A percentile compares a stretch with the other conserved stretches of the same genome.
phyloP scores from a whole-genome alignment of 805 yeast species.

The Barnettozyma vustinii region DNA sequence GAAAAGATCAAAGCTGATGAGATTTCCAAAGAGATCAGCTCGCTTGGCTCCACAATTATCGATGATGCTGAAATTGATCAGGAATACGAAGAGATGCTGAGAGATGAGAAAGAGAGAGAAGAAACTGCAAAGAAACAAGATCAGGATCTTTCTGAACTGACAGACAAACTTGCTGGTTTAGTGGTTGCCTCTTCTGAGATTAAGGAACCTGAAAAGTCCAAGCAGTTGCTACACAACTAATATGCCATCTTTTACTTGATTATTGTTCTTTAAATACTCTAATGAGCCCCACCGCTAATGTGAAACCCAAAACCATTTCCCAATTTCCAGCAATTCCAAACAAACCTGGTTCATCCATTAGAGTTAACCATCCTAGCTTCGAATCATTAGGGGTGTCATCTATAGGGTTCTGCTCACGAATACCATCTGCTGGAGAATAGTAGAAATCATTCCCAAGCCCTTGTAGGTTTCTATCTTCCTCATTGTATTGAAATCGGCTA shows the following conservation, averaged over 20 bases:
- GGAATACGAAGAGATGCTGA: constrained; percentile 32
- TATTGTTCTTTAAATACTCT: constrained; percentile 23
- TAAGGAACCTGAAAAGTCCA: neutral
- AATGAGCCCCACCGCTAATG: constrained; percentile 47
- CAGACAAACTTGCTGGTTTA: constrained; percentile 23
- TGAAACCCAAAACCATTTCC: constrained; percentile 48
- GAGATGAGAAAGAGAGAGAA: constrained; percentile 5
- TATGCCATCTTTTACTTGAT: neutral
- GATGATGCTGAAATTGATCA: constrained; percentile 29
- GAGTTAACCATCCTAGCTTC: constrained; percentile 61
- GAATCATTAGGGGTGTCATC: constrained; percentile 59
- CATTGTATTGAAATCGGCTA: constrained; percentile 1
- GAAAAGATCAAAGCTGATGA: constrained; percentile 33
- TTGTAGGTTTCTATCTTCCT: constrained; percentile 1
- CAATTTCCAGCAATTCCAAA: constrained; percentile 40
- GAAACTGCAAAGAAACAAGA: constrained; percentile 1
- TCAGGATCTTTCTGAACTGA: constrained; percentile 13
- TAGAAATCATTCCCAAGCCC: constrained; percentile 10
- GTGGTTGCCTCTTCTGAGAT: constrained; percentile 19
- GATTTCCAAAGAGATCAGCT: constrained; percentile 30
- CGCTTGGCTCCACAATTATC: constrained; percentile 20
- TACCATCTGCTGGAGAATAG: constrained; percentile 49
- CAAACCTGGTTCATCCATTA: constrained; percentile 40
- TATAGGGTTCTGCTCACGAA: constrained; percentile 38
- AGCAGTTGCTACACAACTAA: constrained; percentile 6